Evolutionary conservation across 2,329 filamentous ascomycete genomes (phyloP).

Genomic region (Kalmusia sp.): DNA sequence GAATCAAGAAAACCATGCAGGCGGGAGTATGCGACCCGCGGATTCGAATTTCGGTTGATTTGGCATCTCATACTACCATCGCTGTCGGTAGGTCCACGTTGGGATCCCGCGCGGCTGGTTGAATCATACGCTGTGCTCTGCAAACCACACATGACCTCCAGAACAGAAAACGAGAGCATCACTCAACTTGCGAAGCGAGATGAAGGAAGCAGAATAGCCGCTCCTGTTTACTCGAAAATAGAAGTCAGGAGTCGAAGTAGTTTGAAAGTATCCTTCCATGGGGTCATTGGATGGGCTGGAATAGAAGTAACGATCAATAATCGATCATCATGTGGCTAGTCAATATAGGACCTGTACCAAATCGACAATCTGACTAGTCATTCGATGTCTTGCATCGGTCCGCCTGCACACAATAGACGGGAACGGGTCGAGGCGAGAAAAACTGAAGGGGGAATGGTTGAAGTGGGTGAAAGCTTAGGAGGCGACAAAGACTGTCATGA

Average conservation of each 20-base stretch:
- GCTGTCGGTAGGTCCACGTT: not conserved
- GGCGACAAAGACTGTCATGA: constrained; percentile 18
- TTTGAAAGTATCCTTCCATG: no score
- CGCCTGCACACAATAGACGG: constrained; percentile 36
- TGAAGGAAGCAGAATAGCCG: not conserved
- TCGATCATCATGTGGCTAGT: no score
- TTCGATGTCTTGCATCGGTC: constrained; percentile 23
- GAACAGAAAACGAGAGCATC: not conserved
- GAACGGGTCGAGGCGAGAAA: constrained; percentile 36
- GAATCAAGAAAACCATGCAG: constrained; percentile 5
- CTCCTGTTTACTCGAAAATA: not conserved
- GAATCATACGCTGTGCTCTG: constrained; percentile 2
- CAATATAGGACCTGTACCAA: no score
- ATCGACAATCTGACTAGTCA: no score
- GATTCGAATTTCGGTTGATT: not conserved
- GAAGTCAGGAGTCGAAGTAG: not conserved
- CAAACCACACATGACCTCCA: not conserved
- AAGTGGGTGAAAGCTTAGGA: constrained; percentile 23
- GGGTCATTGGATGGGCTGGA: no score
- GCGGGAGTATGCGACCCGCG: not conserved
- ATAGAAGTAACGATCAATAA: no score
- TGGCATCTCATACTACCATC: not conserved
- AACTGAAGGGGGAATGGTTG: constrained; percentile 23
- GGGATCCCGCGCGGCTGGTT: constrained; percentile 8
- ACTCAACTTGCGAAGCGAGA: not conserved